Conservation (phyloP, 164 flowering plant genomes). For the Chloranthus sessilifolius region DNA sequence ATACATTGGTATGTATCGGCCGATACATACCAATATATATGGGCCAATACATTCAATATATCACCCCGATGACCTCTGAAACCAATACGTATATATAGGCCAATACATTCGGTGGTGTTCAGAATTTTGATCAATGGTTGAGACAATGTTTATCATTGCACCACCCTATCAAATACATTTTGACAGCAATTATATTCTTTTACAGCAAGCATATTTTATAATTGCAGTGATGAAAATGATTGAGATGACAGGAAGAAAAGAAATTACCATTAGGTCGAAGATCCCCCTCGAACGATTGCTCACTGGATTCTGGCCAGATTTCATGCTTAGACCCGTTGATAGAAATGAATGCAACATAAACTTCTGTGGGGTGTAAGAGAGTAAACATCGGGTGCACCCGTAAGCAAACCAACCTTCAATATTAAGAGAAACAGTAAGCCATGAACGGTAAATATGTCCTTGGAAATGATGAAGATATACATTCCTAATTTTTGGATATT, state of each 20-base stretch:
- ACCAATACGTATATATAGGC: no score
- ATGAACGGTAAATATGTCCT: background rate
- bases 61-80: no score
- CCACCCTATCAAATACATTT: no score
- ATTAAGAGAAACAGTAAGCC: background rate
- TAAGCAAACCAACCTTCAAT: conserved; percentile 77
- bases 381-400: conserved; percentile 78
- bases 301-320: conserved; percentile 70
- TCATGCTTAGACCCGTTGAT: conserved; percentile 71
- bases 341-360: conserved; percentile 61
- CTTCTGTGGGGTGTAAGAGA: conserved; percentile 75
- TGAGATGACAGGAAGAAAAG: background rate
- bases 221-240: background rate
- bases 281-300: conserved; percentile 56
- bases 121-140: no score
- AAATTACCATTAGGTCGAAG: conserved; percentile 74
- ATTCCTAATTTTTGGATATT: no score
- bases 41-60: no score
- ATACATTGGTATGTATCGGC: no score
- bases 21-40: no score
- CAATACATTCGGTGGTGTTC: no score
- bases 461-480: conserved; percentile 1
- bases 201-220: background rate
- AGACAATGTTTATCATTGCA: no score
- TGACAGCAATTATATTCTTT: no score